Conservation (phyloP, 768 basidiomycete genomes). For the Boletales sp. region DNA sequence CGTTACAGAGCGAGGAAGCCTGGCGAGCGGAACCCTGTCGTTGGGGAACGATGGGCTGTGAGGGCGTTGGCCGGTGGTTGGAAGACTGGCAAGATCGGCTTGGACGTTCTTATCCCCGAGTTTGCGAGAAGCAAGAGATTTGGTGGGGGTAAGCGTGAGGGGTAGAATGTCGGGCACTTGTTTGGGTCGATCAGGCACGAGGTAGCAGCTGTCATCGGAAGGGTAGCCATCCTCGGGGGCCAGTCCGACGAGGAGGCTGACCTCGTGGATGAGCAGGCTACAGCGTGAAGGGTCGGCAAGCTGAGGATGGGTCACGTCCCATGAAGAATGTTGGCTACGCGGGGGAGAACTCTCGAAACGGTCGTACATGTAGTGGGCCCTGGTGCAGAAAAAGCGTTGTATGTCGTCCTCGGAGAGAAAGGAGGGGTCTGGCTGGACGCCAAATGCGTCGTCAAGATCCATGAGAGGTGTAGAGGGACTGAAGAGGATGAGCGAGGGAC, state of each 20-base stretch:
- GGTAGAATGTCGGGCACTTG: constrained; percentile 14
- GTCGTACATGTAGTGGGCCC: constrained; percentile 6
- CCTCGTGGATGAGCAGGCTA: constrained; percentile 30
- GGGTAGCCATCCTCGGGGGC: constrained; percentile 16
- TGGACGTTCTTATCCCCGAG: not conserved
- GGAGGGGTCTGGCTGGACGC: not conserved
- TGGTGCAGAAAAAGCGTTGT: constrained; percentile 15
- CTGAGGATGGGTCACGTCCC: constrained; percentile 11
- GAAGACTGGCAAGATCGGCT: not conserved
- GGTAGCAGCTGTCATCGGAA: constrained; percentile 1
- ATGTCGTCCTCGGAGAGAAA: constrained; percentile 13
- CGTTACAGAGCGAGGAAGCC: not conserved
- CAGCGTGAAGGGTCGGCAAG: constrained; percentile 16
- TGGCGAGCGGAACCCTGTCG: not conserved
- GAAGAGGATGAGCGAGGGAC: not conserved
- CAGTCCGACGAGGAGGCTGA: constrained; percentile 30
- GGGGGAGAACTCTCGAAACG: constrained; percentile 9
- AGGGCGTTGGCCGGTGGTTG: not conserved
- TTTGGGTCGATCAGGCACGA: not conserved
- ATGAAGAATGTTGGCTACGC: constrained; percentile 9
- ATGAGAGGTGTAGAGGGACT: not conserved
- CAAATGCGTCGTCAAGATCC: no score
- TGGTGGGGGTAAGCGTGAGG: constrained; percentile 16
- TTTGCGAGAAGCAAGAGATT: constrained; percentile 15
- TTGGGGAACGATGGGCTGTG: not conserved